Conservation (phyloP, 441 rosid genomes). For the Gossypium trilobum region DNA sequence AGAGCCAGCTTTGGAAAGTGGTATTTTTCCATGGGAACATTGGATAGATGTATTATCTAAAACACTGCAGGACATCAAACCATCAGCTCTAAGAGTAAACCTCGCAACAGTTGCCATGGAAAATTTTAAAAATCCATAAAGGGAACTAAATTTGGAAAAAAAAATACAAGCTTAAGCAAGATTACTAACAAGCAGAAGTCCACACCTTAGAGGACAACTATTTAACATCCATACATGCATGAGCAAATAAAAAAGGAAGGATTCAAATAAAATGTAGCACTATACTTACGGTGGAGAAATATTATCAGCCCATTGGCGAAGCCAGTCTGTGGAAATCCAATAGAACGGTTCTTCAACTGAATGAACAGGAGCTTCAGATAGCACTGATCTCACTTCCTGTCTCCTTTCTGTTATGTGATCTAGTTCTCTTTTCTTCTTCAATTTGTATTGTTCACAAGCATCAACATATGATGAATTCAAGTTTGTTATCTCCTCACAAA, state of each 20-base stretch:
- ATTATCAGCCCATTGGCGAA: slow-evolving; percentile 86
- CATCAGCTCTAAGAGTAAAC: not conserved
- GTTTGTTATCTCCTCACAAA: slow-evolving; percentile 42
- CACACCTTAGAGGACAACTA: not conserved
- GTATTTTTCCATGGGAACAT: slow-evolving; percentile 78
- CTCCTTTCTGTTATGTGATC: slow-evolving; percentile 50
- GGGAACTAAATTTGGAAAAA: not conserved
- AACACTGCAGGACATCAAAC: slow-evolving; percentile 33
- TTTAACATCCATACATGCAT: not conserved
- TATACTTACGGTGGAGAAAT: slow-evolving; percentile 58
- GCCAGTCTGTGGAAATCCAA: slow-evolving; percentile 88
- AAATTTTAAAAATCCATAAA: not conserved
- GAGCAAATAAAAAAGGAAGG: slow-evolving; percentile 6
- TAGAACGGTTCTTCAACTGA: slow-evolving; percentile 55
- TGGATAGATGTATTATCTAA: slow-evolving; percentile 71
- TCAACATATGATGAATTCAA: slow-evolving; percentile 52
- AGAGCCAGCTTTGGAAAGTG: slow-evolving; percentile 53
- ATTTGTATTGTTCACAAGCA: slow-evolving; percentile 52
- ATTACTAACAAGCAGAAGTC: not conserved
- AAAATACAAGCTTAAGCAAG: not conserved
- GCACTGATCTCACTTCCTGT: slow-evolving; percentile 76
- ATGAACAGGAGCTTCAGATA: slow-evolving; percentile 70
- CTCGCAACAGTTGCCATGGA: not conserved
- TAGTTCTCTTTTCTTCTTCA: slow-evolving; percentile 52
- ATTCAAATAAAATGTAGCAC: slow-evolving; percentile 9